A percentile compares a stretch with the other conserved stretches of the same genome.
Conservation (phyloP, 129 eudicot genomes). For the Chrysanthemum makinoi region DNA sequence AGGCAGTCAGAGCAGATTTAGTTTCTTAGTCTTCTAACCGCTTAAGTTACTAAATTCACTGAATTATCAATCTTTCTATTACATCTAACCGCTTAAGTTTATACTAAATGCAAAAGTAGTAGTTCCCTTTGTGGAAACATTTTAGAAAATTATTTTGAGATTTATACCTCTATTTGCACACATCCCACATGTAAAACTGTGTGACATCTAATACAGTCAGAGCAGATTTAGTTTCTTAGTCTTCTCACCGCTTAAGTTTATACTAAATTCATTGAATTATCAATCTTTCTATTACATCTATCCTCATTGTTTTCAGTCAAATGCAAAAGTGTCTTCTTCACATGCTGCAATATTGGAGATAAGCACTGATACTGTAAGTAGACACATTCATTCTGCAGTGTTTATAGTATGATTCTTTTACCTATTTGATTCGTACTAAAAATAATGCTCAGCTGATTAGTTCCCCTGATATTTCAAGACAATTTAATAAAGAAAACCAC, state of each 20-base stretch:
- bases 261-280: background rate
- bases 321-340: constrained; percentile 14
- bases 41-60: background rate
- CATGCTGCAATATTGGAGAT: background rate
- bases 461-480: constrained; percentile 2
- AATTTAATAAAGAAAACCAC: background rate
- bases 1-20: background rate
- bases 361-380: constrained; percentile 21
- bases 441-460: background rate
- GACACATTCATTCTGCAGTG: constrained; percentile 12
- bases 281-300: background rate
- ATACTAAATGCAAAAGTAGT: background rate
- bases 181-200: too few species aligned
- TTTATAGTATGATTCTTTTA: constrained; percentile 1
- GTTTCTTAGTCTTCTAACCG: constrained; percentile 1
- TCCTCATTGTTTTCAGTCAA: constrained; percentile 12
- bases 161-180: too few species aligned
- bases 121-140: too few species aligned
- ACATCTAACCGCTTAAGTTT: background rate
- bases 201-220: too few species aligned
- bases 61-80: background rate
- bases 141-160: too few species aligned
- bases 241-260: background rate
- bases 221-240: background rate
- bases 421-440: background rate